Conservation (phyloP, 805 yeast genomes). For the Kodamaea hsintzibuensis region DNA sequence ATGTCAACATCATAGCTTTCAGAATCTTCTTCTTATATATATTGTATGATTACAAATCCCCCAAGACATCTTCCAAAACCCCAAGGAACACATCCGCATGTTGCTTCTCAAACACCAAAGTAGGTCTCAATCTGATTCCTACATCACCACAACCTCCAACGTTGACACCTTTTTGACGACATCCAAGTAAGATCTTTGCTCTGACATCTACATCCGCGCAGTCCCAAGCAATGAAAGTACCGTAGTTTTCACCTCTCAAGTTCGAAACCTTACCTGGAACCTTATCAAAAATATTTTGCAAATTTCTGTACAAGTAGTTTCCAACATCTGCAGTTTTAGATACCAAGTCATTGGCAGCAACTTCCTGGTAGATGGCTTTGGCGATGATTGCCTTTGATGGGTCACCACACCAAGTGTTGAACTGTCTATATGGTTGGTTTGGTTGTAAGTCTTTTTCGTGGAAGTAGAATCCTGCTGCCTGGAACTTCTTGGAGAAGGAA, state of each 20-base stretch:
- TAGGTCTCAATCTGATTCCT: constrained; percentile 64
- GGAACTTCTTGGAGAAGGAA: constrained; percentile 71
- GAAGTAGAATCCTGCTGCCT: constrained; percentile 72
- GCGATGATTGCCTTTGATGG: constrained; percentile 69
- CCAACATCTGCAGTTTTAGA: constrained; percentile 53
- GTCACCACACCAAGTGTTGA: constrained; percentile 81
- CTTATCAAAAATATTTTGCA: constrained; percentile 39
- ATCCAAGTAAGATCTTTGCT: constrained; percentile 44
- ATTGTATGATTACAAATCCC: constrained; percentile 2
- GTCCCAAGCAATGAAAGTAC: constrained; percentile 69
- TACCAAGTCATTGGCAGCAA: constrained; percentile 49
- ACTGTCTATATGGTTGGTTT: constrained; percentile 63
- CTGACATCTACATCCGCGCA: constrained; percentile 44
- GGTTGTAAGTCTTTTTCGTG: constrained; percentile 60
- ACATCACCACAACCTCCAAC: constrained; percentile 68
- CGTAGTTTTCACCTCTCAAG: constrained; percentile 64
- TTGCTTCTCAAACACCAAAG: constrained; percentile 58
- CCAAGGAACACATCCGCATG: constrained; percentile 60
- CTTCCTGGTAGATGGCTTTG: constrained; percentile 57
- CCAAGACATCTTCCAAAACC: constrained; percentile 34
- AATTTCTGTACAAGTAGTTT: constrained; percentile 48
- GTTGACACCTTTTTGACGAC: constrained; percentile 58
- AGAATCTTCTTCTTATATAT: too few species aligned
- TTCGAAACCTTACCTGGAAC: constrained; percentile 45
- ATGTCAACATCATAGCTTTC: too few species aligned